phyloP scores from a whole-genome alignment of 2,329 filamentous ascomycete species.

The Thelonectria olida region DNA sequence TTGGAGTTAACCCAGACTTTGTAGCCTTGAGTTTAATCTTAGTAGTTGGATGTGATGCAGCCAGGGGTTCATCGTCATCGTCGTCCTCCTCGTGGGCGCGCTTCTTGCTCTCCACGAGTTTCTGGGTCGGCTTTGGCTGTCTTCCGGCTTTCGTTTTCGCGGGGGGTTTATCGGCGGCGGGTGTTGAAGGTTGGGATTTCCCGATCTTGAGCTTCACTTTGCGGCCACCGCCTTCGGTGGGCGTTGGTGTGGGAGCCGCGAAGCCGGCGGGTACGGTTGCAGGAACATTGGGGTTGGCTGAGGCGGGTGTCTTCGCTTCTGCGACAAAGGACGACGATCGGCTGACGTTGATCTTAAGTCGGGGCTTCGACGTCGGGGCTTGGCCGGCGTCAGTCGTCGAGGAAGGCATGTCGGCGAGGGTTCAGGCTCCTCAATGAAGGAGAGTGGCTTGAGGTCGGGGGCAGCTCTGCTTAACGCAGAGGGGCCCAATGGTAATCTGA shows the following conservation, averaged over 20 bases:
- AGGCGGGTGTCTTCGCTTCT: conserved; percentile 35
- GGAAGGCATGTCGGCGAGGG: conserved; percentile 41
- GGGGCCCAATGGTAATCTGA: neutral
- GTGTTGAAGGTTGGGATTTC: conserved; percentile 50
- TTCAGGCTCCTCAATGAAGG: neutral
- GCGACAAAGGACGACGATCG: conserved; percentile 47
- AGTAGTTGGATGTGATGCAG: conserved; percentile 50
- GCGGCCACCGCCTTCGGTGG: conserved; percentile 43
- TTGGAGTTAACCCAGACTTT: conserved; percentile 48
- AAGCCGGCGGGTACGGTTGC: conserved; percentile 33
- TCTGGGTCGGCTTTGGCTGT: conserved; percentile 67
- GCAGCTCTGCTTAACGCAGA: conserved; percentile 17
- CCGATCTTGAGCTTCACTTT: conserved; percentile 55
- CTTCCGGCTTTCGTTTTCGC: conserved; percentile 68
- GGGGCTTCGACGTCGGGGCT: conserved; percentile 46
- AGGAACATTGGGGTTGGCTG: conserved; percentile 13
- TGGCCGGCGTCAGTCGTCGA: conserved; percentile 36
- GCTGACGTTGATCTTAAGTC: conserved; percentile 52
- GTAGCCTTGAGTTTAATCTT: conserved; percentile 63
- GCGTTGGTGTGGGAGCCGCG: conserved; percentile 29
- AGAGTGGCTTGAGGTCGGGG: conserved; percentile 1
- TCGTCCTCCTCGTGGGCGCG: conserved; percentile 66
- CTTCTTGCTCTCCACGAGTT: conserved; percentile 68
- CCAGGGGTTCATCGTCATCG: conserved; percentile 56
- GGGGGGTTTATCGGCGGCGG: conserved; percentile 44